phyloP scores from a whole-genome alignment of 495 filamentous ascomycete genomes.

The Symbiotaphrina buchneri region DNA sequence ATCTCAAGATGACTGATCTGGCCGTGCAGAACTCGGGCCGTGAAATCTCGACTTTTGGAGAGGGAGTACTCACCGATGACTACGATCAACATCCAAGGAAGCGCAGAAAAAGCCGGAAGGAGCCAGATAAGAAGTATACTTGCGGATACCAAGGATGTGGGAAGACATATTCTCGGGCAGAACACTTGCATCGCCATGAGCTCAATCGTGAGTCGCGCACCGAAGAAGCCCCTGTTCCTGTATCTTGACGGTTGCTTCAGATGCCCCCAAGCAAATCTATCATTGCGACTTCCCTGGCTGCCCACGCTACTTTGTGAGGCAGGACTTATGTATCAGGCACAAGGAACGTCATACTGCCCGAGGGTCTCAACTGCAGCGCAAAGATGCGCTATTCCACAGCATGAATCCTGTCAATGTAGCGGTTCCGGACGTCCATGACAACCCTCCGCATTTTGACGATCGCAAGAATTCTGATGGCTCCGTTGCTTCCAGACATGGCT shows the following conservation, averaged over 20 bases:
- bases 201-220: conserved; percentile 53
- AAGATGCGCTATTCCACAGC: conserved; percentile 51
- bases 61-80: no score
- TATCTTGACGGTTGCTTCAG: conserved; percentile 17
- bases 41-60: no score
- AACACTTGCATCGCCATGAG: conserved; percentile 93
- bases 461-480: no score
- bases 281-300: conserved; percentile 88
- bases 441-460: no score
- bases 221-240: conserved; percentile 1
- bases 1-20: no score
- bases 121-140: conserved; percentile 83
- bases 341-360: conserved; percentile 85
- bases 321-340: conserved; percentile 85
- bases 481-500: no score
- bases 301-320: conserved; percentile 73
- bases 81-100: no score
- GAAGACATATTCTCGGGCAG: conserved; percentile 89
- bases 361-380: conserved; percentile 82
- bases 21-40: no score
- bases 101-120: conserved; percentile 66
- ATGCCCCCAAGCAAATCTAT: conserved; percentile 83
- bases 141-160: conserved; percentile 78
- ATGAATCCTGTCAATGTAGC: conserved; percentile 25
- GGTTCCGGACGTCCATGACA: no score